Evolutionary conservation across 2,329 filamentous ascomycete genomes (phyloP), one percentile per base, ranked within the genome.

Genomic region (Fusarium camptoceras): DNA sequence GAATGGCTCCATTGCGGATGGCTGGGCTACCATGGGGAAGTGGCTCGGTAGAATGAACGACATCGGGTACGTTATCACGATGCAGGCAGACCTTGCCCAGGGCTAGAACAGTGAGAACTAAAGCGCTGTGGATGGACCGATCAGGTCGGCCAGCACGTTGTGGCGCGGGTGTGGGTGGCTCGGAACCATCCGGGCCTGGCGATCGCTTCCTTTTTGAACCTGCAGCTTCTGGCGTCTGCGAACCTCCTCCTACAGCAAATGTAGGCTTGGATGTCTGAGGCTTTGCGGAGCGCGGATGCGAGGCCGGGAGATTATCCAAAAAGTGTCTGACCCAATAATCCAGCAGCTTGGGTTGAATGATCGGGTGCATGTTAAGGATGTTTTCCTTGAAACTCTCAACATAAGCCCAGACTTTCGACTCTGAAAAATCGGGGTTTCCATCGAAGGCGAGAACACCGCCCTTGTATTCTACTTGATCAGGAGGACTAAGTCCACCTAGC

Each of bases 21-120:
- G 74, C 57, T 3, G 79, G 79, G 50, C 79, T 81, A 8, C 79
- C 79, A 22, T 79, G 79, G n/a, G 76, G 72, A 34, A 75, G 50
- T 11, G 70, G 67, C 16, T 82, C 79, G 7, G 71, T 61, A 16
- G 75, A 65, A 55, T 79, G 78, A 4, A 92, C 85, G 4, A 91
- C 82, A 53, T 90, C 87, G 0, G 87, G 87, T 6, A 91, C 83
- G 67, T 81, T 83, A 1, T 84, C 83, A 46, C 83, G 84, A 70
- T 86, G 80, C 11, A 84, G 78, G 73, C 93, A 95, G 15, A 98
- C 92, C 75, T 94, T 94, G 20, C 96, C 96, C 8, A 99, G 82
- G 0, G 95, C 95, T 56, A 98, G 84, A 2, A 97, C 89, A 6
- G 95, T 84, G 4, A 98, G 85, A 2, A 98, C 88, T 41, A 98